These are phyloP conservation scores for Vitis hybrid DNA, from an alignment of 177 flowering plant species.

Conservation along the genomic window DNA sequence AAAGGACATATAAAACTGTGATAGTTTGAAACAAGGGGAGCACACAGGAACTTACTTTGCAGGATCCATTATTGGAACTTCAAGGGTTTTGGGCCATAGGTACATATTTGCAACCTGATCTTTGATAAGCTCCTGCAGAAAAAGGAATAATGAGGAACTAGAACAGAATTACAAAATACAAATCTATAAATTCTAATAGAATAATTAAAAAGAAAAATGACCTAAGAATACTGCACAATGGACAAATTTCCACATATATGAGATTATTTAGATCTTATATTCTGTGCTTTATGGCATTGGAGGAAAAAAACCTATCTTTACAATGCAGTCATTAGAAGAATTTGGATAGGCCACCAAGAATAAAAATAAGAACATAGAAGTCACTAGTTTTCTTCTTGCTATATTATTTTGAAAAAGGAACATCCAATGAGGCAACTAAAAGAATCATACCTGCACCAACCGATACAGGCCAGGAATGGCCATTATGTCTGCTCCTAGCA, in stretches of 20 bases:
- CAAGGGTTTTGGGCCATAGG: constrained; percentile 86
- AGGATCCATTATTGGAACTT: constrained; percentile 86
- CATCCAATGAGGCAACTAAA: background rate
- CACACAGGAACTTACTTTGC: constrained; percentile 52
- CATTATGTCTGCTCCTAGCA: constrained; percentile 72
- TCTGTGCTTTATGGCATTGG: background rate
- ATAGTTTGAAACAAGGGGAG: background rate
- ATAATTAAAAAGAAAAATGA: too few species aligned
- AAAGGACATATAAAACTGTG: background rate
- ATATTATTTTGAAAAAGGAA: background rate
- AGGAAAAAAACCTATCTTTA: background rate
- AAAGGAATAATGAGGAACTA: background rate
- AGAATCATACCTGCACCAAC: constrained; percentile 53
- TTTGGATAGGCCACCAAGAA: background rate
- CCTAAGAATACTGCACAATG: too few species aligned
- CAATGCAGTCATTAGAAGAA: background rate
- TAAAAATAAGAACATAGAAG: background rate
- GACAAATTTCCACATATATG: too few species aligned
- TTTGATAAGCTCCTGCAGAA: constrained; percentile 75
- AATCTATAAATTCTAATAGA: background rate
- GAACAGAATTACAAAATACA: background rate
- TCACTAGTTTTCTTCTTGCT: too few species aligned
- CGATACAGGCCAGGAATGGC: constrained; percentile 66
- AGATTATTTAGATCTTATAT: background rate
- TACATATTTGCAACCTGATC: constrained; percentile 96